Evolutionary conservation across 345 rosid genomes (phyloP).

Genomic region (Gossypium arboreum): DNA sequence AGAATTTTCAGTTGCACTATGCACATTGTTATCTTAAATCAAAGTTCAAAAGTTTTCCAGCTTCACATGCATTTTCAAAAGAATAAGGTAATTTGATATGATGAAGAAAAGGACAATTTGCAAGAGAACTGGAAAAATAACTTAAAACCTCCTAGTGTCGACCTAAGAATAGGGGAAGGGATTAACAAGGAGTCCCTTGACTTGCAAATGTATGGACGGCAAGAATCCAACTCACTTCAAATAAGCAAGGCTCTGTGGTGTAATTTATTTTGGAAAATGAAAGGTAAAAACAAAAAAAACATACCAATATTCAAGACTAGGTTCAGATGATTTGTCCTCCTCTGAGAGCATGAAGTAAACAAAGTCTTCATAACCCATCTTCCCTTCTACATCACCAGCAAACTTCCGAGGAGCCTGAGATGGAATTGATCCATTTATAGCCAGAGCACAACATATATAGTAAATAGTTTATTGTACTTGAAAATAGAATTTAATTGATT

Average conservation of each 20-base stretch:
- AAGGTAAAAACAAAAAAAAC: background rate
- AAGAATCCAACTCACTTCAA: background rate
- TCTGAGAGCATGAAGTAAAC: slow-evolving; percentile 86
- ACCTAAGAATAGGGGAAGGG: background rate
- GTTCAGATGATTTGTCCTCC: slow-evolving; percentile 88
- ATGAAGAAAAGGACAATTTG: background rate
- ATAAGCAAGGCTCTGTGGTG: background rate
- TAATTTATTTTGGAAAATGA: background rate
- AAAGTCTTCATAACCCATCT: slow-evolving; percentile 96
- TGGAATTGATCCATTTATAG: slow-evolving; percentile 13
- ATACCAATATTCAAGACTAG: slow-evolving; percentile 90
- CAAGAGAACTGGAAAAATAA: background rate
- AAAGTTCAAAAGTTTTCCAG: background rate
- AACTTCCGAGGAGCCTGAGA: slow-evolving; percentile 69
- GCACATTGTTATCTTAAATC: background rate
- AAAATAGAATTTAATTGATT: background rate
- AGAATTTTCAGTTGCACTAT: background rate
- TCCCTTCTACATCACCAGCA: slow-evolving; percentile 62
- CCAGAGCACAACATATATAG: background rate
- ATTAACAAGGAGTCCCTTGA: background rate
- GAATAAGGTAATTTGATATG: background rate
- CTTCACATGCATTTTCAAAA: background rate
- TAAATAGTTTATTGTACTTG: background rate
- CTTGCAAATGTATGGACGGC: background rate
- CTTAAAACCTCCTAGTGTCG: background rate